These are phyloP conservation scores for Gleditsia sinensis DNA, from an alignment of 306 rosid genomes.

Conservation along the genomic window DNA sequence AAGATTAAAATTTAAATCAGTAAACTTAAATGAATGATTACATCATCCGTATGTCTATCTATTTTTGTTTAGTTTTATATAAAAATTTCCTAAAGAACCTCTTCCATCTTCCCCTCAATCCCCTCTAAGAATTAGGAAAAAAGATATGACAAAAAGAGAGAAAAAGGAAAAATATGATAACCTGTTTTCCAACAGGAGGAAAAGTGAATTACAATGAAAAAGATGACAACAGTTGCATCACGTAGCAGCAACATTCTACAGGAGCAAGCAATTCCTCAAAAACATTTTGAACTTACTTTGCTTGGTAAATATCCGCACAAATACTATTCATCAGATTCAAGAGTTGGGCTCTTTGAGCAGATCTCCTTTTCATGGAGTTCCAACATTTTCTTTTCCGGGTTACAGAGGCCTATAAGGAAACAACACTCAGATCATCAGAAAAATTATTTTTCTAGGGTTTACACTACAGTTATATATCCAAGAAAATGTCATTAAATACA, in stretches of 20 bases:
- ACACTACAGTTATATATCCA: neutral
- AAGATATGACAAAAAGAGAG: neutral
- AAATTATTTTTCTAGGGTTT: constrained; percentile 10
- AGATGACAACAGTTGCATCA: constrained; percentile 8
- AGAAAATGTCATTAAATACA: neutral
- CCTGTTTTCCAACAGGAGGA: constrained; percentile 14
- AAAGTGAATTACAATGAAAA: constrained; percentile 27
- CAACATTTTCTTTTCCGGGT: constrained; percentile 78
- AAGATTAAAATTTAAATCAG: constrained; percentile 16
- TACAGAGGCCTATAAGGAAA: constrained; percentile 75
- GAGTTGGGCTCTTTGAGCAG: constrained; percentile 75
- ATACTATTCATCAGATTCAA: constrained; percentile 62
- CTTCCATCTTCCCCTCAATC: neutral
- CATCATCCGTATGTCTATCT: constrained; percentile 32
- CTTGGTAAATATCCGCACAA: neutral
- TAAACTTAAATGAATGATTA: constrained; percentile 14
- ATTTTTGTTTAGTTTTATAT: constrained; percentile 32
- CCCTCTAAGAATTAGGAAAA: neutral
- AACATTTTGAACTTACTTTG: constrained; percentile 43
- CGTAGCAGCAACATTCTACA: constrained; percentile 5
- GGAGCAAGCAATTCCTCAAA: constrained; percentile 29
- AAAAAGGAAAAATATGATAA: constrained; percentile 13
- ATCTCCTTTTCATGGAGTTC: constrained; percentile 82
- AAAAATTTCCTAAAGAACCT: constrained; percentile 12
- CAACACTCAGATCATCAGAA: constrained; percentile 12